Conservation (phyloP, 805 yeast species). For the Candida ascalaphidarum region DNA sequence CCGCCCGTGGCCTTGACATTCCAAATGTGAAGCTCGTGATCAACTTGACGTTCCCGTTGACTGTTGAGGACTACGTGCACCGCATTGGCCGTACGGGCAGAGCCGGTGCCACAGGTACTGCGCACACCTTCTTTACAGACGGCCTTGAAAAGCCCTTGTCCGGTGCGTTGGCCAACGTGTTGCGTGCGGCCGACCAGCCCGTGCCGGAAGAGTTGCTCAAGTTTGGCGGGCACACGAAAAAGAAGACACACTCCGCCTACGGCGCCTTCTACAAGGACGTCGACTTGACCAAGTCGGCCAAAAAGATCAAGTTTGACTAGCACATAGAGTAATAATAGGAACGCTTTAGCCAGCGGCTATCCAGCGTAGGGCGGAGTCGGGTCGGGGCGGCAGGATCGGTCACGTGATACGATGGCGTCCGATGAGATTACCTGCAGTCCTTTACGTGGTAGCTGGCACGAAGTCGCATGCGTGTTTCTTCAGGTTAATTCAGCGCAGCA, state of each 20-base stretch:
- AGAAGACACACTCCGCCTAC: slow-evolving; percentile 95
- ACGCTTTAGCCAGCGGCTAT: neutral
- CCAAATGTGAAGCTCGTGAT: slow-evolving; percentile 95
- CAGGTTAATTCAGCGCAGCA: too few species aligned
- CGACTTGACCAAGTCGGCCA: slow-evolving; percentile 74
- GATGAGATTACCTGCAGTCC: too few species aligned
- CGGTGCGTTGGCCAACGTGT: slow-evolving; percentile 87
- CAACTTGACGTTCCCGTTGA: slow-evolving; percentile 91
- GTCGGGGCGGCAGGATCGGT: too few species aligned
- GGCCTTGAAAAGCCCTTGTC: slow-evolving; percentile 94
- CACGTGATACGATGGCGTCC: too few species aligned
- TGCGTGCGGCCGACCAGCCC: slow-evolving; percentile 88
- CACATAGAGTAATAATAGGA: neutral
- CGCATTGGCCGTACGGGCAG: slow-evolving; percentile 98
- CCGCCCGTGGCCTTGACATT: slow-evolving; percentile 95
- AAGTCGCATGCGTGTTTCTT: too few species aligned
- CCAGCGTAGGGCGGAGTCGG: too few species aligned
- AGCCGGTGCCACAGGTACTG: slow-evolving; percentile 92
- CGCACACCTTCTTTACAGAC: slow-evolving; percentile 93
- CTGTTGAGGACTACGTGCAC: slow-evolving; percentile 95
- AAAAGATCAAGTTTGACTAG: slow-evolving; percentile 78
- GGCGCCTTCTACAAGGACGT: slow-evolving; percentile 96
- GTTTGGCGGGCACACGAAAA: slow-evolving; percentile 96
- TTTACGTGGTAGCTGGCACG: too few species aligned
- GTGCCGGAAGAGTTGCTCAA: slow-evolving; percentile 93